Percentiles rank a stretch among this genome's conserved stretches.
Evolutionary conservation across 371 early-diverging fungal genomes (phyloP).

Genomic region (Syncephalis plumigaleata): DNA sequence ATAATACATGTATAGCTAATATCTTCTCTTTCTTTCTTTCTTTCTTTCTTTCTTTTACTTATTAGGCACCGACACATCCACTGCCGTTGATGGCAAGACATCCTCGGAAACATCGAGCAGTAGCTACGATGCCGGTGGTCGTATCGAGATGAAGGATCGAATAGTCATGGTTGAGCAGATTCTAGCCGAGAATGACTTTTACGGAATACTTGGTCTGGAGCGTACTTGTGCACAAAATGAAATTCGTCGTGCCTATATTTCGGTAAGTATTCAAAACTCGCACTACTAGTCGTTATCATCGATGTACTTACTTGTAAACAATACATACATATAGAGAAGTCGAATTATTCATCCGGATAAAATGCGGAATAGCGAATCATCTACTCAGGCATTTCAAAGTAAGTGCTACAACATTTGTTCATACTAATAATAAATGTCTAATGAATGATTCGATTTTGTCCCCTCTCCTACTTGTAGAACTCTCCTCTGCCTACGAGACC

Average conservation of each 20-base stretch:
- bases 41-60: too few relatives aligned
- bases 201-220: slow-evolving; percentile 6
- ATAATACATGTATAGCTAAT: too few relatives aligned
- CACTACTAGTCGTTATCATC: neutral
- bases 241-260: slow-evolving; percentile 7
- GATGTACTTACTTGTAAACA: neutral
- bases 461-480: too few relatives aligned
- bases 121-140: too few relatives aligned
- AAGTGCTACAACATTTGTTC: slow-evolving; percentile 1
- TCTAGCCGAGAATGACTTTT: slow-evolving; percentile 6
- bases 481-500: slow-evolving; percentile 32
- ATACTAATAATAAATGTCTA: too few relatives aligned
- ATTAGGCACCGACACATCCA: too few relatives aligned
- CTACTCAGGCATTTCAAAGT: slow-evolving; percentile 25
- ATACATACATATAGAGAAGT: slow-evolving; percentile 3
- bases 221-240: slow-evolving; percentile 2
- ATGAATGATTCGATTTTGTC: too few relatives aligned
- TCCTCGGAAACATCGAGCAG: too few relatives aligned
- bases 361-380: slow-evolving; percentile 19
- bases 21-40: too few relatives aligned
- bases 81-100: too few relatives aligned
- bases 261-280: slow-evolving; percentile 1
- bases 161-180: slow-evolving; percentile 6
- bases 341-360: slow-evolving; percentile 23
- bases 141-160: too few relatives aligned